Base-by-base conservation (phyloP, 2,329 filamentous ascomycete genomes). In the Didymella keratinophila region DNA sequence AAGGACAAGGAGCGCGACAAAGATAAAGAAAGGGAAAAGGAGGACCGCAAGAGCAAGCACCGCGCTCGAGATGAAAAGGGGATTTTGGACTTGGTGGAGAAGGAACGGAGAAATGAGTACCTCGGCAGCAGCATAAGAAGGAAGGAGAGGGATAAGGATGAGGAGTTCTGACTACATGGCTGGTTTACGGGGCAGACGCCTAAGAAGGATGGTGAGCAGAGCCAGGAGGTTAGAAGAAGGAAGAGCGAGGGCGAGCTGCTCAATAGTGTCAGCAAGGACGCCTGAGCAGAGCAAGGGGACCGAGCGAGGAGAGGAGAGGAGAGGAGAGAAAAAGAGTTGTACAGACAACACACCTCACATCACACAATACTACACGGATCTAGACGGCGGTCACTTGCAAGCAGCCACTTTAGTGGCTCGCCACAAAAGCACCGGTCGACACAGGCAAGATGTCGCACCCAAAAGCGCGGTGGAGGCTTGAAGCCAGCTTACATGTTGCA, bases 111-210 rank as follows among this genome's bases (percentile, higher is more conserved):
- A 0, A 43, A 27, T n/a, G 62, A 67, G 12, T 42, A 61, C 37
- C 52, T 55, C 1, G 67, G 63, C 42, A 57, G 55, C 36, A 54
- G 48, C 21, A 54, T 62, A 44, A 47, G 53, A 51, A 56, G 58
- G 32, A 64, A 56, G 44, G 63, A 62, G 42, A 63, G 62, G 32
- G 60, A 59, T 59, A 8, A 41, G 50, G 69, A 69, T 34, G 71
- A 71, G 18, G 70, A 76, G 25, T 71, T 71, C 61, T 74, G 75
- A 76, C 69, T 75, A 68, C 66, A 73, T 71, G 72, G 71, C 42
- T 75, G 71, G 73, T 76, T 73, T 32, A 66, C 68, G 2, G 63
- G 23, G 23, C 23, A 64, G 30, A 67, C 58, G 50, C 51, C 61
- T 1, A 43, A 60, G 52, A 23, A 23, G 8, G 8, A 39, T 51